These are phyloP conservation scores for Rubia tinctorum DNA, from an alignment of 305 asterid genomes.

Conservation along the genomic window DNA sequence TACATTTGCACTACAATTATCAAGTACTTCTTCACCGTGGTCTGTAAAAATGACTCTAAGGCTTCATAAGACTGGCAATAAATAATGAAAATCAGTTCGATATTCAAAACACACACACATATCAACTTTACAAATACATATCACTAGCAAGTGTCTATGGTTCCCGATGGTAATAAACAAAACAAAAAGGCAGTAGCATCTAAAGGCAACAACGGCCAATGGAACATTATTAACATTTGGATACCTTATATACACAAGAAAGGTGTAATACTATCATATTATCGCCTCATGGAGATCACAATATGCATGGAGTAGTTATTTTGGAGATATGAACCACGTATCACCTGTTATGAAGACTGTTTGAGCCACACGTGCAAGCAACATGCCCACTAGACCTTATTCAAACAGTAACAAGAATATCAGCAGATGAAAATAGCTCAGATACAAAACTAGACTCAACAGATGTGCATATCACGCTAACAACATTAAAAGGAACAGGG, in stretches of 20 bases:
- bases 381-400: slow-evolving; percentile 81
- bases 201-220: neutral
- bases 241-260: neutral
- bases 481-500: neutral
- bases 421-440: slow-evolving; percentile 19
- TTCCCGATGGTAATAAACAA: neutral
- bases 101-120: neutral
- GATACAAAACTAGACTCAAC: neutral
- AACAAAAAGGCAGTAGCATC: neutral
- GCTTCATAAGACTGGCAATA: slow-evolving; percentile 19
- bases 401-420: slow-evolving; percentile 22
- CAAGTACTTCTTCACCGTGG: slow-evolving; percentile 65
- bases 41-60: slow-evolving; percentile 41
- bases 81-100: slow-evolving; percentile 6
- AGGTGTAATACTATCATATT: neutral
- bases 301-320: neutral
- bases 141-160: neutral
- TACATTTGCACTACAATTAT: slow-evolving; percentile 66
- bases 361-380: slow-evolving; percentile 83
- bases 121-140: slow-evolving; percentile 4
- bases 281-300: neutral
- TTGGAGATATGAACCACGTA: neutral
- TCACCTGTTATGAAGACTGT: slow-evolving; percentile 87
- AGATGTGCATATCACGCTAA: neutral
- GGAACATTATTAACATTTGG: neutral